Conservation (phyloP, 1,284 basidiomycete species). For the Rhodotorula sp. region DNA sequence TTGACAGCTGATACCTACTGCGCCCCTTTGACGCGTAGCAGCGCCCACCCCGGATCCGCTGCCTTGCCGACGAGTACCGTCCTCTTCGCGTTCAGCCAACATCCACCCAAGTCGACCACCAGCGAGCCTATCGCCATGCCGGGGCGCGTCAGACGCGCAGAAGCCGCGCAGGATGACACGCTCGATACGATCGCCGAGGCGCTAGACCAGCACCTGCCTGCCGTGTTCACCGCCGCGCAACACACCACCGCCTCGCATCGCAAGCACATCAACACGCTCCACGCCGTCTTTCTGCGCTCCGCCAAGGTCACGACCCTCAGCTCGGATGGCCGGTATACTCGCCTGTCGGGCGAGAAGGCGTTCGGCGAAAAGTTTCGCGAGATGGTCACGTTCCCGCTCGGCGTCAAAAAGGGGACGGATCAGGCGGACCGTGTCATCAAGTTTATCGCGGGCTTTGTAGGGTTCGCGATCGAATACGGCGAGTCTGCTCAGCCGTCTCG, state of each 20-base stretch:
- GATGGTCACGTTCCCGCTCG: constrained; percentile 63
- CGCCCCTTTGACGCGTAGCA: too few species aligned
- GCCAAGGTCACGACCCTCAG: constrained; percentile 60
- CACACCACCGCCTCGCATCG: constrained; percentile 77
- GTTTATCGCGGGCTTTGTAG: constrained; percentile 80
- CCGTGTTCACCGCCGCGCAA: constrained; percentile 75
- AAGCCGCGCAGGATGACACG: constrained; percentile 8
- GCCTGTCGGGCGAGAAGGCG: constrained; percentile 72
- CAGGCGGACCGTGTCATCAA: constrained; percentile 79
- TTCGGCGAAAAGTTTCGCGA: constrained; percentile 75
- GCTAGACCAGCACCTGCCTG: constrained; percentile 23
- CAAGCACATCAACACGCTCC: constrained; percentile 84
- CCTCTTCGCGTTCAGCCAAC: background rate
- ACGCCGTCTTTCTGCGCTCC: constrained; percentile 75
- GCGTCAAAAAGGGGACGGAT: constrained; percentile 78
- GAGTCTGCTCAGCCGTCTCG: background rate
- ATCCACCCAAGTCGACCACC: background rate
- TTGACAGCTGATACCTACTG: too few species aligned
- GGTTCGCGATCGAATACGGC: constrained; percentile 78
- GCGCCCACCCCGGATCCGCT: too few species aligned
- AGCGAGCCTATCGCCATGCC: constrained; percentile 13
- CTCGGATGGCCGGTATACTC: constrained; percentile 57
- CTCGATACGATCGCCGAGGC: constrained; percentile 11
- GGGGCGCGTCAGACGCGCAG: background rate
- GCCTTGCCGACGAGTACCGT: background rate